Evolutionary conservation across 2,329 filamentous ascomycete genomes (phyloP), one percentile per base, ranked within the genome.

Genomic region (Stagonosporopsis vannaccii): DNA sequence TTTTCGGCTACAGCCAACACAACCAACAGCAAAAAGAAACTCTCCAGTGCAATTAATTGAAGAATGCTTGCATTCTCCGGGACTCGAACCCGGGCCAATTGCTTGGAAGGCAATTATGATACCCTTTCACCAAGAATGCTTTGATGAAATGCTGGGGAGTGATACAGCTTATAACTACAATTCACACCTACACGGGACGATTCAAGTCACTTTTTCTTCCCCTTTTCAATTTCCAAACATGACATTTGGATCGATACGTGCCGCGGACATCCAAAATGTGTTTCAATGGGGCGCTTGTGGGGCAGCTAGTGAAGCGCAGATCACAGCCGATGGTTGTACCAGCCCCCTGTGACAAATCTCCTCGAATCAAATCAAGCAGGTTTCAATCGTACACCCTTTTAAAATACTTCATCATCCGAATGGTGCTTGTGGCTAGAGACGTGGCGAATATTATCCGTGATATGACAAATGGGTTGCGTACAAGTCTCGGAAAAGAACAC

Each of bases 61-160:
- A 15, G 33, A 20, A 43, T 20, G 37, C 41, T 25, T 46, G 43
- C 43, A 46, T 46, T 22, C 43, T 36, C 43, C 43, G 42, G 42
- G 42, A 45, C 28, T 43, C 41, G 41, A 43, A 43, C 41, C 41
- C 41, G 41, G 41, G 41, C 41, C 41, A 43, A 43, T 43, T 52
- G 49, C 49, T 52, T 54, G 51, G 51, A 54, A 54, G 51, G 51
- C 51, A 54, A 54, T 48, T 54, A 54, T 54, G 28, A 30, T 54
- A 54, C 51, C 51, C 28, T 49, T 54, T 30, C 28, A 54, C 51
- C 51, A 54, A 48, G 45, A 46, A 54, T 54, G 51, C 51, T 52
- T 44, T 41, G 35, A 20, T 37, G 37, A 42, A 32, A 11, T 6
- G 15, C 4, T 5, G 13, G 6, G 22, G n/a, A n/a, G 13, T 20